Percentiles rank a stretch among this genome's conserved stretches.
Evolutionary conservation across 2,329 filamentous ascomycete genomes (phyloP).

Genomic region (Pseudopyrenochaeta lycopersici): DNA sequence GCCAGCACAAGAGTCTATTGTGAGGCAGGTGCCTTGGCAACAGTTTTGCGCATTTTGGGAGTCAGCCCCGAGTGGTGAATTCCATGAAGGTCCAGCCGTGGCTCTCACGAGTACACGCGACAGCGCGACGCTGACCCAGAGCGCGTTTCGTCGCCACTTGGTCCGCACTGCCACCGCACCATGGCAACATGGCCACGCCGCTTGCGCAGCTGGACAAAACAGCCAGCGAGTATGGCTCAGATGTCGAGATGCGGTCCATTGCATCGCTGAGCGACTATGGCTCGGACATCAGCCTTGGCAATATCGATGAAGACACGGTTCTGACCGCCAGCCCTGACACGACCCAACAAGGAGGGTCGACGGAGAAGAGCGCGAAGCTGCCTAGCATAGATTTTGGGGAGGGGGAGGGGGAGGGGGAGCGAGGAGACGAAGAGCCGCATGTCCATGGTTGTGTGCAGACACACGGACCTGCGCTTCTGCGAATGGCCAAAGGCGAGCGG

Average conservation of each 20-base stretch:
- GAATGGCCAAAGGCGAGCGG: conserved; percentile 19
- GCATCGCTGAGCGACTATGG: conserved; percentile 67
- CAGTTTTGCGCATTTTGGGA: no score
- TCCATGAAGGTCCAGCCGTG: conserved; percentile 4
- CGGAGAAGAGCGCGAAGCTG: conserved; percentile 14
- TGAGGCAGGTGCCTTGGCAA: no score
- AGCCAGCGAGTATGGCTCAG: conserved; percentile 69
- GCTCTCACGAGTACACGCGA: conserved; percentile 25
- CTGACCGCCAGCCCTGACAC: conserved; percentile 25
- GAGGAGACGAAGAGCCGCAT: conserved; percentile 29
- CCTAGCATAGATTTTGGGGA: conserved; percentile 35
- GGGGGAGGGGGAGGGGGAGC: conserved; percentile 28
- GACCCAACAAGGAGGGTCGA: conserved; percentile 4
- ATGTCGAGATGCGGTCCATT: conserved; percentile 61
- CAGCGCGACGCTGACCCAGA: conserved; percentile 12
- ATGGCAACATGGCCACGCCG: conserved; percentile 39
- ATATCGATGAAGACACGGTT: conserved; percentile 65
- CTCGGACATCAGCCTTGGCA: conserved; percentile 64
- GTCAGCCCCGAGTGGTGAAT: no score
- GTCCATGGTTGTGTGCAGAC: conserved; percentile 59
- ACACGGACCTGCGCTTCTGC: conserved; percentile 29
- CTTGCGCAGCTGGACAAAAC: conserved; percentile 15
- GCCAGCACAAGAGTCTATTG: no score
- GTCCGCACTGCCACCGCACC: conserved; percentile 9
- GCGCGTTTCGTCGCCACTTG: conserved; percentile 19